Evolutionary conservation across 1,139 yeast species (phyloP).

Genomic region (Blastobotrys elegans): DNA sequence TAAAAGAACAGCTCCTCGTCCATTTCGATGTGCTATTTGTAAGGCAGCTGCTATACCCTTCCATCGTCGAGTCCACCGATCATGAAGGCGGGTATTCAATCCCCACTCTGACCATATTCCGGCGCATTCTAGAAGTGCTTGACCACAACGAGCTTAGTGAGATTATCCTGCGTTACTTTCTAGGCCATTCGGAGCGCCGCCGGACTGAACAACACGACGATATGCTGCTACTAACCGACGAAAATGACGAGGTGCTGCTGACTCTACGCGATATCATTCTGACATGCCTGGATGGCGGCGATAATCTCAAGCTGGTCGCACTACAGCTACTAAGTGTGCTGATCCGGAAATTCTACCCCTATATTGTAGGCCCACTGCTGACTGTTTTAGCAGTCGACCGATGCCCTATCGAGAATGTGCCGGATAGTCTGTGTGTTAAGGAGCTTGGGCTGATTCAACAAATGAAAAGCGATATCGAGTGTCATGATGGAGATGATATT

Average conservation of each 20-base stretch:
- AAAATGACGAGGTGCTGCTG: slow-evolving; percentile 17
- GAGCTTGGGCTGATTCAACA: slow-evolving; percentile 13
- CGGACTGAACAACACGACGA: background rate
- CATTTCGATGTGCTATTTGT: slow-evolving; percentile 30
- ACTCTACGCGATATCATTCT: slow-evolving; percentile 23
- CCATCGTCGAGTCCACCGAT: slow-evolving; percentile 26
- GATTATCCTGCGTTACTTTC: slow-evolving; percentile 24
- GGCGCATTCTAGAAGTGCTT: slow-evolving; percentile 24
- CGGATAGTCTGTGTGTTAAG: slow-evolving; percentile 6
- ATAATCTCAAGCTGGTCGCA: slow-evolving; percentile 19
- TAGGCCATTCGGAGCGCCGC: slow-evolving; percentile 16
- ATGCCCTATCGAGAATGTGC: background rate
- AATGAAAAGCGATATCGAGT: slow-evolving; percentile 14
- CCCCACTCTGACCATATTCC: slow-evolving; percentile 18
- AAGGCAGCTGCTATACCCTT: slow-evolving; percentile 29
- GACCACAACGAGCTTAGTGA: slow-evolving; percentile 26
- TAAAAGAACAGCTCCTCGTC: slow-evolving; percentile 22
- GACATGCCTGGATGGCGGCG: slow-evolving; percentile 20
- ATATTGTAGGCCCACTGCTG: slow-evolving; percentile 17
- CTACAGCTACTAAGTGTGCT: slow-evolving; percentile 27
- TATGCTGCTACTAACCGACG: slow-evolving; percentile 9
- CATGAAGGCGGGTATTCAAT: slow-evolving; percentile 20
- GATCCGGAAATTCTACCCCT: slow-evolving; percentile 28
- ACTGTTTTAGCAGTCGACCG: slow-evolving; percentile 3
- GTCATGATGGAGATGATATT: slow-evolving; percentile 8